A percentile compares a stretch with the other conserved stretches of the same genome.
Evolutionary conservation across 371 early-diverging fungal genomes (phyloP).

Genomic region (Mucor racemosus): DNA sequence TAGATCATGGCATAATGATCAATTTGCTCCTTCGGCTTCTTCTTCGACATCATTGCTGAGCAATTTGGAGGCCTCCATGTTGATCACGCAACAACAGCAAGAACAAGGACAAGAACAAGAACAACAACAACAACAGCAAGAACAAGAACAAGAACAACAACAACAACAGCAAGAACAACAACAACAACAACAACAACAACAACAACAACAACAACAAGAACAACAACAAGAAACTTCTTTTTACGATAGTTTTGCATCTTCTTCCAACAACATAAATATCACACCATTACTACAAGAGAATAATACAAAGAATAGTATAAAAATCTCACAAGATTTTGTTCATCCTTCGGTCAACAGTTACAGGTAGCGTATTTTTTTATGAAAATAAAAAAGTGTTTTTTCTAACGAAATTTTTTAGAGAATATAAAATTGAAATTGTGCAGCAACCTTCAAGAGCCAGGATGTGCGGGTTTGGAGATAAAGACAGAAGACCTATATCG

Average conservation of each 20-base stretch:
- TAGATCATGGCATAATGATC: not conserved
- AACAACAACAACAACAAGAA: not conserved
- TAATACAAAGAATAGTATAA: not conserved
- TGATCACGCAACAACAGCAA: not conserved
- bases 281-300: not conserved
- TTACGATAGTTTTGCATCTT: not conserved
- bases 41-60: not conserved
- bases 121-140: too few species aligned
- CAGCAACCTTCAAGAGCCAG: slow-evolving; percentile 84
- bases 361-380: not conserved
- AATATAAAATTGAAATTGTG: slow-evolving; percentile 38
- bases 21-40: not conserved
- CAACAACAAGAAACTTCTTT: not conserved
- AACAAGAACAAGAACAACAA: not conserved
- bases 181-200: not conserved
- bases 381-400: not conserved
- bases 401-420: slow-evolving; percentile 4
- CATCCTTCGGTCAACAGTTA: not conserved
- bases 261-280: not conserved
- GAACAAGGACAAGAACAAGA: too few species aligned
- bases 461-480: slow-evolving; percentile 87
- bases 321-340: not conserved
- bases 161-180: not conserved
- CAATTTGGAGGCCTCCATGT: not conserved
- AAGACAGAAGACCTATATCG: slow-evolving; percentile 64